Base-by-base conservation (phyloP, 2,329 filamentous ascomycete genomes). In the Trichoderma lentiforme region DNA sequence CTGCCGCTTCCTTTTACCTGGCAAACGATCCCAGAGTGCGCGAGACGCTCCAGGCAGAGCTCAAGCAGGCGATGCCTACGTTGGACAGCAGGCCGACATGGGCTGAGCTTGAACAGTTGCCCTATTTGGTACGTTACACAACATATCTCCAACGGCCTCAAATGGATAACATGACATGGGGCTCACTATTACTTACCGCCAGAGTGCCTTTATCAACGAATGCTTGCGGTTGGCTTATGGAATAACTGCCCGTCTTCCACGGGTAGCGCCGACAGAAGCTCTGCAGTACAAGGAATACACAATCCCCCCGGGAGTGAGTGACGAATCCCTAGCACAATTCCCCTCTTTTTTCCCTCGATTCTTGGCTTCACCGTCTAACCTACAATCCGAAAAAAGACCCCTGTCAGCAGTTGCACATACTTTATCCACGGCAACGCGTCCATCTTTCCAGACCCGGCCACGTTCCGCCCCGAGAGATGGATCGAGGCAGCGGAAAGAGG, bases 231-330 rank as follows among this genome's bases (percentile, higher is more conserved):
- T 75, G 18, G 68, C 73, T 28, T 73, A 70, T 57, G 73, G 74
- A 36, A 51, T 73, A 12, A 63, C 71, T 11, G 62, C 60, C 18
- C 73, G 74, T 4, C 53, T 80, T 7, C 78, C 78, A 15, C 76
- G 80, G 4, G 77, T 80, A 14, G 76, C 77, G 0, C 76, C 77
- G 2, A 70, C 76, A 24, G 74, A 78, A 30, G 63, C 74, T 11
- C 76, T 82, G 21, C 71, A 75, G 24, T 81, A 80, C 72, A 76
- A 77, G 15, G 74, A 80, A 65, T 79, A 76, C 75, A 72, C 71
- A 3, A 81, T 82, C 63, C 79, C 80, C 1, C 76, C 79, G 5
- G 76, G 77, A 3, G 79, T 80, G 78, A 60, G 77, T 36, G 58
- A 62, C 28, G 28, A 39, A 53, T 28, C 24, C 12, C 30, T 4